A percentile compares a stretch with the other conserved stretches of the same genome.
phyloP scores from a whole-genome alignment of 2,329 filamentous ascomycete genomes.

The Beauveria medogensis region DNA sequence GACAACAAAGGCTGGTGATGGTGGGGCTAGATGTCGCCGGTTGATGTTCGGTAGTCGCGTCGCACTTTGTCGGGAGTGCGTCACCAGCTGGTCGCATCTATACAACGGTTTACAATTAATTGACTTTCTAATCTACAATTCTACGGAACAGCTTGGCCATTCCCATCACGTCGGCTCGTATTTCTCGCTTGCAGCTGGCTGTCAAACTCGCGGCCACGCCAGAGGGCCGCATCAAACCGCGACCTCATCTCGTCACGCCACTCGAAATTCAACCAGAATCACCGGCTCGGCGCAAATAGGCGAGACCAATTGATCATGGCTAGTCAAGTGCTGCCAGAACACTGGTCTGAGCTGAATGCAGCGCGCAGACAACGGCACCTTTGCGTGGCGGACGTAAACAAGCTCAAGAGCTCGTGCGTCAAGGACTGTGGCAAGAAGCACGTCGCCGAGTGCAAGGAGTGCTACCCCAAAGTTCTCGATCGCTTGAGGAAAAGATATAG shows the following conservation, averaged over 20 bases:
- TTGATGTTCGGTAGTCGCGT: slow-evolving; percentile 8
- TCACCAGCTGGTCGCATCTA: neutral
- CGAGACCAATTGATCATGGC: slow-evolving; percentile 5
- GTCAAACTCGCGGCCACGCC: neutral
- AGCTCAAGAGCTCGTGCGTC: slow-evolving; percentile 35
- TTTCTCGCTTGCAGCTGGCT: neutral
- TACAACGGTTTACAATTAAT: neutral
- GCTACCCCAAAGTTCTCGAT: slow-evolving; percentile 40
- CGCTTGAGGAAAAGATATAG: slow-evolving; percentile 32
- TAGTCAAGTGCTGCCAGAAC: slow-evolving; percentile 25
- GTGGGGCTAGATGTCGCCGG: neutral
- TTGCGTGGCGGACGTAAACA: slow-evolving; percentile 34
- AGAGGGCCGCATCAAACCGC: neutral
- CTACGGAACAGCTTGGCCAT: neutral
- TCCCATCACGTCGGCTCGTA: neutral
- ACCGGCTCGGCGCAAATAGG: neutral
- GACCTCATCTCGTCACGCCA: neutral
- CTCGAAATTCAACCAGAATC: neutral
- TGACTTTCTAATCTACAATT: neutral
- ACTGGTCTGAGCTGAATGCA: slow-evolving; percentile 31
- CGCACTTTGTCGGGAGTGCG: neutral
- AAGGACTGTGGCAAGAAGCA: slow-evolving; percentile 34
- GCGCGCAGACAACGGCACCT: slow-evolving; percentile 24
- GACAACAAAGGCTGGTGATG: neutral
- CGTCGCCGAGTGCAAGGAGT: slow-evolving; percentile 38